Conservation (phyloP, 2,329 filamentous ascomycete genomes). For the Ophiostoma himal-ulmi region DNA sequence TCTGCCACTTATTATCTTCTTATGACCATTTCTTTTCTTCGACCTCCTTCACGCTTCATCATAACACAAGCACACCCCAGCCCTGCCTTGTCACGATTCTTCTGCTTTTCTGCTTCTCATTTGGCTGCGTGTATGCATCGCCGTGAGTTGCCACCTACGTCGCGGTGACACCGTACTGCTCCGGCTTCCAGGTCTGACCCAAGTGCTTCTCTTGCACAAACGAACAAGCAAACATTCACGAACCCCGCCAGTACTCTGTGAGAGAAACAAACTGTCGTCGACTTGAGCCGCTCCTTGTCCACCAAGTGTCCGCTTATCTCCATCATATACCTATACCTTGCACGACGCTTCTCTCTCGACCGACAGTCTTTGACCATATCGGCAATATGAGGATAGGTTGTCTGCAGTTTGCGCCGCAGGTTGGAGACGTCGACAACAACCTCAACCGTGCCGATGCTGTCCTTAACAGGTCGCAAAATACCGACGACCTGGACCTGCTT, state of each 20-base stretch:
- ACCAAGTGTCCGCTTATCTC: not conserved
- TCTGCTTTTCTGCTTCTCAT: not conserved
- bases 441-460: slow-evolving; percentile 61
- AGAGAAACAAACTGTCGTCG: too few relatives aligned
- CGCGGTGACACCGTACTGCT: not conserved
- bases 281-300: too few relatives aligned
- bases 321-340: not conserved
- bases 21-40: too few relatives aligned
- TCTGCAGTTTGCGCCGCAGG: slow-evolving; percentile 64
- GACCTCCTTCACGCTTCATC: too few relatives aligned
- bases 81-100: too few relatives aligned
- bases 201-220: too few relatives aligned
- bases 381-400: slow-evolving; percentile 38
- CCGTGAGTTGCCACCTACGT: not conserved
- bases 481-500: slow-evolving; percentile 63
- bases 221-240: not conserved
- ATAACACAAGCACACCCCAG: too few relatives aligned
- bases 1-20: too few relatives aligned
- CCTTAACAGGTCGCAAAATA: slow-evolving; percentile 46
- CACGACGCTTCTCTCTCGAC: not conserved
- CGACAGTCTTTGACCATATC: not conserved
- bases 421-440: slow-evolving; percentile 66
- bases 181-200: not conserved
- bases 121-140: not conserved
- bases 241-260: not conserved